Base-by-base conservation (phyloP, 75 land plant genomes). In the Picea glauca region DNA sequence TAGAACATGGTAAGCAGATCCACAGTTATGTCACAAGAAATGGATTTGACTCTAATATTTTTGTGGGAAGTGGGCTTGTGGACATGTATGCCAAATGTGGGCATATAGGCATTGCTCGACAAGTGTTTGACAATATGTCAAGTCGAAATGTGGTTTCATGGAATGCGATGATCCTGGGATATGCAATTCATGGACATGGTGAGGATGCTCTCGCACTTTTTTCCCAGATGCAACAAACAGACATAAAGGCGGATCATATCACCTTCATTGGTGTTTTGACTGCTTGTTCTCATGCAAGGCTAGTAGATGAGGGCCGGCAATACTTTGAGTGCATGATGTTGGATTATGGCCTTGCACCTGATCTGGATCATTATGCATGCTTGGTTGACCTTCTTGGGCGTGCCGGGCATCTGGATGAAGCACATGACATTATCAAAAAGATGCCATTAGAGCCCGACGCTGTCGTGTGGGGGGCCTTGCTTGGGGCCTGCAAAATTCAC, bases 131-230 rank as follows among this genome's bases (percentile, higher is more conserved):
- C 56, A 40, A 67, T 30, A 82, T 78, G 63, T 33, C 33, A 11
- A 56, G 2, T n/a, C 84, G 31, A 26, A 80, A 83, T 75, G 81
- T 78, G 20, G 77, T 82, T 78, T 78, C 84, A 30, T 82, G 84
- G 76, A 78, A 75, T 60, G 84, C 80, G 1, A 57, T 82, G 18
- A 74, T 78, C 12, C 72, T 80, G 30, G 60, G 62, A 13, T 78
- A 61, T 67, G 23, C 17, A 60, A 73, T 60, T 26, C 35, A 33
- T 40, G 81, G 81, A 21, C 65, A 46, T 63, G 20, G 75, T 76
- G 79, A 80, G 6, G 77, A 62, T n/a, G 81, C 84, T 58, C 58
- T 85, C 14, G 20, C n/a, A 30, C 77, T 54, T 14, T 74, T 82
- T 54, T 12, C 23, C 15, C 18, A 17, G 17, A 74, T 67, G 83